phyloP scores from a whole-genome alignment of 257 asterid species.

The Rauvolfia tetraphylla region DNA sequence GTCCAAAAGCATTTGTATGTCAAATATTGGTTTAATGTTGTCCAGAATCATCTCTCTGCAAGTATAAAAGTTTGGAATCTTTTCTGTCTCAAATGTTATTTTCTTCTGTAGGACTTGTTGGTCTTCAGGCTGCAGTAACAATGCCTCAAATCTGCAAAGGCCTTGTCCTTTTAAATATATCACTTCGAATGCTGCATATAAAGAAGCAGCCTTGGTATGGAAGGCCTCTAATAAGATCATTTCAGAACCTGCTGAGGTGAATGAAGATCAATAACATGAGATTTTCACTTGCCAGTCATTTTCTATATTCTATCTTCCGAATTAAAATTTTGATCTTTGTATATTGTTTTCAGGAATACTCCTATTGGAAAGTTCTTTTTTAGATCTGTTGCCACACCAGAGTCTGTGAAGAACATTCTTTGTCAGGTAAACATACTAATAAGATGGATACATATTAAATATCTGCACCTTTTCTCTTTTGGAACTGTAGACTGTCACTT shows the following conservation, averaged over 20 bases:
- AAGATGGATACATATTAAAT: neutral
- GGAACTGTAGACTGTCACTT: neutral
- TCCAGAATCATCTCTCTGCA: neutral
- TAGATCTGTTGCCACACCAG: conserved; percentile 67
- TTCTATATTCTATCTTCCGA: neutral
- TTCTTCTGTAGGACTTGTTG: conserved; percentile 68
- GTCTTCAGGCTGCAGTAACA: conserved; percentile 90
- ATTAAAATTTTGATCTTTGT: neutral
- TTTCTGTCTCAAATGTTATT: neutral
- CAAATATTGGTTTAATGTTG: neutral
- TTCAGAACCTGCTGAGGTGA: conserved; percentile 82
- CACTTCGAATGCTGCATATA: conserved; percentile 89
- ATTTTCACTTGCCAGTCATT: neutral
- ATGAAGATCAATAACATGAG: neutral
- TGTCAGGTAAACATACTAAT: conserved; percentile 53
- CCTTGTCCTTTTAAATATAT: conserved; percentile 72
- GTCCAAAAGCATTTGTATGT: neutral
- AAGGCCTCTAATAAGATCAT: conserved; percentile 69
- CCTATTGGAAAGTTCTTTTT: conserved; percentile 70
- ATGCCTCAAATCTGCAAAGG: conserved; percentile 70
- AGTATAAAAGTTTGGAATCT: neutral
- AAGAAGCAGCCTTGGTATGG: conserved; percentile 93
- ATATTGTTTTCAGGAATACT: conserved; percentile 52
- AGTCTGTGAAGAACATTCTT: conserved; percentile 80
- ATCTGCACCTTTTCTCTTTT: neutral